Percentiles rank a stretch among this genome's conserved stretches.
Conservation (phyloP, 345 rosid species). For the Populus tremula region DNA sequence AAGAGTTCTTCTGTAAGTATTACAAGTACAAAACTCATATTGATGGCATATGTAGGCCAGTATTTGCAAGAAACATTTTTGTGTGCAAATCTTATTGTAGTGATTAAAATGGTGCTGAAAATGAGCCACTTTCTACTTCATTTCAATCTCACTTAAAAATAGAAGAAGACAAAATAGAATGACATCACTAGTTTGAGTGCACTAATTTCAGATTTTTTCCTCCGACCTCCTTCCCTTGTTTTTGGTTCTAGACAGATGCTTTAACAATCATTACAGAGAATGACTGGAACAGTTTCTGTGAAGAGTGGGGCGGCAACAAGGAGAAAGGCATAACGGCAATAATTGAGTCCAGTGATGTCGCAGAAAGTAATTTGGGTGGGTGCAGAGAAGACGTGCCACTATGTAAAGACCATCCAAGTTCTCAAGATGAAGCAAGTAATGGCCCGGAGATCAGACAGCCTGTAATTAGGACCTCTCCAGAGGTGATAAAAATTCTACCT, state of each 20-base stretch:
- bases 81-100: background rate
- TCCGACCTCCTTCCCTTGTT: slow-evolving; percentile 10
- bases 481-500: slow-evolving; percentile 48
- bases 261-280: slow-evolving; percentile 71
- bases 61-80: background rate
- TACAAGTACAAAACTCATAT: background rate
- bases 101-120: background rate
- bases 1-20: slow-evolving; percentile 69
- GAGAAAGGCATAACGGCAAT: slow-evolving; percentile 68
- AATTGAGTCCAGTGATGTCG: slow-evolving; percentile 45
- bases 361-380: slow-evolving; percentile 27
- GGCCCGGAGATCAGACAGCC: slow-evolving; percentile 48
- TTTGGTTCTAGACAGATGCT: slow-evolving; percentile 76
- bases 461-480: slow-evolving; percentile 61
- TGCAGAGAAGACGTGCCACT: slow-evolving; percentile 32
- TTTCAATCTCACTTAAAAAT: background rate
- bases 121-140: background rate
- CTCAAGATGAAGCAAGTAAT: slow-evolving; percentile 53
- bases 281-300: slow-evolving; percentile 92
- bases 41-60: background rate
- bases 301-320: slow-evolving; percentile 85
- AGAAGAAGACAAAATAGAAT: background rate
- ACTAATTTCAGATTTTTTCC: slow-evolving; percentile 20
- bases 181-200: background rate
- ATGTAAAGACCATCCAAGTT: slow-evolving; percentile 43